A percentile compares a stretch with the other conserved stretches of the same genome.
phyloP scores from a whole-genome alignment of 345 rosid genomes.

The Excoecaria cochinchinensis region DNA sequence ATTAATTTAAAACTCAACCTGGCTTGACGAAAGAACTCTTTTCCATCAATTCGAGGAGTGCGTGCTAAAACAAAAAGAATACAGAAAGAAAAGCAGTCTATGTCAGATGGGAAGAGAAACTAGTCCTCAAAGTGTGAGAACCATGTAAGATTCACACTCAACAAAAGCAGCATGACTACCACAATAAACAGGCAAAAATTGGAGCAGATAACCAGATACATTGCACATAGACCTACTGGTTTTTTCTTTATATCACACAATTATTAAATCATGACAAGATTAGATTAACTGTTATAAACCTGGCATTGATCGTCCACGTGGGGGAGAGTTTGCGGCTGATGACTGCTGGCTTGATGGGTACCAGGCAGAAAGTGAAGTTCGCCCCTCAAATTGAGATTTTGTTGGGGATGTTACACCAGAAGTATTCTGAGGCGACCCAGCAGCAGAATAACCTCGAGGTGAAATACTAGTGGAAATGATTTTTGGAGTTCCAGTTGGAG shows the following conservation, averaged over 20 bases:
- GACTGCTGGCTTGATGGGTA: slow-evolving; percentile 90
- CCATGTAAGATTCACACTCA: neutral
- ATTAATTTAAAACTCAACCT: slow-evolving; percentile 47
- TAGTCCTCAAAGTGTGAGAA: neutral
- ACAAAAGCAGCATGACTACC: neutral
- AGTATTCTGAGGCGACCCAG: slow-evolving; percentile 60
- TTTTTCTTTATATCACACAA: neutral
- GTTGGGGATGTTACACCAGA: slow-evolving; percentile 72
- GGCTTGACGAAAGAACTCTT: slow-evolving; percentile 96
- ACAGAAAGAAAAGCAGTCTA: neutral
- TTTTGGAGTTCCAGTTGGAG: slow-evolving; percentile 84
- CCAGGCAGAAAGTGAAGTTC: slow-evolving; percentile 57
- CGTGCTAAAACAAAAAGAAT: slow-evolving; percentile 38
- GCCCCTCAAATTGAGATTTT: slow-evolving; percentile 53
- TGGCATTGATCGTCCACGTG: slow-evolving; percentile 67
- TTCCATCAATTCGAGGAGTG: slow-evolving; percentile 79
- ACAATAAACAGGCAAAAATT: slow-evolving; percentile 1
- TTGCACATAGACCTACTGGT: neutral
- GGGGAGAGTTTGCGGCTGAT: slow-evolving; percentile 88
- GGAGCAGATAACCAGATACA: neutral
- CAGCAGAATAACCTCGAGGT: slow-evolving; percentile 68
- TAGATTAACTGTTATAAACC: slow-evolving; percentile 38
- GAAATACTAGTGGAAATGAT: slow-evolving; percentile 57
- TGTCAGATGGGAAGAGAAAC: slow-evolving; percentile 13
- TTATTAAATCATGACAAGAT: neutral